phyloP scores from a whole-genome alignment of 2,329 filamentous ascomycete genomes.

The Karstenula rhodostoma region DNA sequence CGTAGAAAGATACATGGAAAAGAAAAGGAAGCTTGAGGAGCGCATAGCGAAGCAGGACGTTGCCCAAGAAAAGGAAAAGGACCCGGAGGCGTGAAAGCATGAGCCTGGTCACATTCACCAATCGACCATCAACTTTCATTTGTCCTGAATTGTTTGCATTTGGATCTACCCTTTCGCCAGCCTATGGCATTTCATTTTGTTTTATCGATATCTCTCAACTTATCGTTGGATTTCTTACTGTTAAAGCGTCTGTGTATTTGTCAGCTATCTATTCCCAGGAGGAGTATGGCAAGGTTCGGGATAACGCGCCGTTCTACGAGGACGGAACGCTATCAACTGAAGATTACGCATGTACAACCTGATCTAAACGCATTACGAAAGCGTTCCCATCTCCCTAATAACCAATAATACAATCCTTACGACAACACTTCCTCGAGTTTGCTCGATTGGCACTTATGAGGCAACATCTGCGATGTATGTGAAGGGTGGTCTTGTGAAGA shows the following conservation, averaged over 20 bases:
- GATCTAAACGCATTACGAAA: too few species aligned
- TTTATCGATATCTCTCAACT: neutral
- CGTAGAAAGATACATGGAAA: constrained; percentile 18
- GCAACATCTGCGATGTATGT: too few species aligned
- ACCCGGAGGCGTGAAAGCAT: constrained; percentile 4
- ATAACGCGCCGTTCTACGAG: too few species aligned
- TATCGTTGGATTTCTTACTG: neutral
- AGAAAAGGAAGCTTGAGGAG: constrained; percentile 26
- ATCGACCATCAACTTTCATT: neutral
- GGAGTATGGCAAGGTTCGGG: neutral
- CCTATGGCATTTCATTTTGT: neutral
- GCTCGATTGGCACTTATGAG: too few species aligned
- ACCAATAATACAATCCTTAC: too few species aligned
- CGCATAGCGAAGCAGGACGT: constrained; percentile 13
- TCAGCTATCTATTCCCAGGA: neutral
- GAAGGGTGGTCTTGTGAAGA: too few species aligned
- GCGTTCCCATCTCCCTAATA: too few species aligned
- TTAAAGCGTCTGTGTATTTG: neutral
- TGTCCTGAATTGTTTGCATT: neutral
- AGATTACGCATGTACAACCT: too few species aligned
- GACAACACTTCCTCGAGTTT: too few species aligned
- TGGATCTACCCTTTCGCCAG: neutral
- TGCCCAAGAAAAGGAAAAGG: constrained; percentile 20
- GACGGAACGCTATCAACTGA: too few species aligned
- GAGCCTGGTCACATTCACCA: neutral